A percentile compares a stretch with the other conserved stretches of the same genome.
Conservation (phyloP, 1,139 yeast species). For the Hyphopichia burtonii region DNA sequence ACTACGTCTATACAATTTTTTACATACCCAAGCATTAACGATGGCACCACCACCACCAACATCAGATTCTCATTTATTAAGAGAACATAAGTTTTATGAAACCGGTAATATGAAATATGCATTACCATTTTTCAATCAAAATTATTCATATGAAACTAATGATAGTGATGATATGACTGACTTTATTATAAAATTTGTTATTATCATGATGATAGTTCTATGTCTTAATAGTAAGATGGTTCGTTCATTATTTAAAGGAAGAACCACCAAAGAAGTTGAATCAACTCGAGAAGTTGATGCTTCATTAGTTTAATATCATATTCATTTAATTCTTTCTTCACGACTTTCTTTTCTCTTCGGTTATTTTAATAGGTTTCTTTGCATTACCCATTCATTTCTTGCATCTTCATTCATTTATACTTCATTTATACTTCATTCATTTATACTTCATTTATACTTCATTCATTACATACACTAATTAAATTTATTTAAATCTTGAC, state of each 20-base stretch:
- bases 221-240: neutral
- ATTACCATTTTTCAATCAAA: conserved; percentile 16
- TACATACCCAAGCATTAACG: too few species aligned
- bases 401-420: neutral
- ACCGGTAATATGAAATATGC: conserved; percentile 19
- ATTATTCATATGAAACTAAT: conserved; percentile 7
- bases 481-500: conserved; percentile 10
- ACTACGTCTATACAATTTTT: too few species aligned
- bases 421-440: neutral
- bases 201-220: neutral
- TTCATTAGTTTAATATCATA: too few species aligned
- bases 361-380: neutral
- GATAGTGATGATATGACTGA: neutral
- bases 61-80: conserved; percentile 20
- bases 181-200: neutral
- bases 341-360: neutral
- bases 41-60: conserved; percentile 15
- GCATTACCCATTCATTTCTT: neutral
- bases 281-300: too few species aligned
- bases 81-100: conserved; percentile 32
- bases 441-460: neutral
- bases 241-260: too few species aligned
- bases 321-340: too few species aligned
- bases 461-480: conserved; percentile 6
- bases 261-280: too few species aligned